Evolutionary conservation across 768 basidiomycete species (phyloP), one percentile per base, ranked within the genome.

Genomic region (Gelatoporia subvermispora): DNA sequence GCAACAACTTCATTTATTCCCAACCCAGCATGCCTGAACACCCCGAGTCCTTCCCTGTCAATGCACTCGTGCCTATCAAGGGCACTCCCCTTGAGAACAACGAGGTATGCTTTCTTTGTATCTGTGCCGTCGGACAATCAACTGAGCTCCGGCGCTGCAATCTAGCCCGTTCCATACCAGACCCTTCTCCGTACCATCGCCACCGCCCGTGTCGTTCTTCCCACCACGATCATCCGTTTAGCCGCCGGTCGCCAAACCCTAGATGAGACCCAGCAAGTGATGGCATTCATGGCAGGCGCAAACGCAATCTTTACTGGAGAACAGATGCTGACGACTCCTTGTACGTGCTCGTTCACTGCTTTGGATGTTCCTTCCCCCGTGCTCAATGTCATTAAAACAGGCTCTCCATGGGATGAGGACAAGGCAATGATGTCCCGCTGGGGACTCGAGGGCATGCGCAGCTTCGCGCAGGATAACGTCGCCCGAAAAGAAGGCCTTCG

Each of bases 221-320:
- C 95, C 1, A 76, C 72, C 50, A 93, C 95, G 10, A 97, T 98
- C 60, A 96, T 98, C 50, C 82, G 95, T 48, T 82, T 98, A 21
- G 93, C 95, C 7, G 95, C 95, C 17, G 95, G 95, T 47, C 75
- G 95, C 60, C 92, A 92, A 65, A 88, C 82, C 2, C 79, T 96
- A 57, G 75, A 75, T 50, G 95, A 98, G 71, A 76, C 88, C 8
- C 89, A 97, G 67, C 95, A 98, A 64, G 93, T 87, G 7, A 93
- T 98, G 87, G 93, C 92, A 62, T 98, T 98, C 71, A 88, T 98
- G 88, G 93, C 95, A 1, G 95, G 95, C 20, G 95, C 94, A 18
- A 98, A 98, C 62, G 95, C 95, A 18, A 85, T 98, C 52, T 98
- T 98, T 66, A 98, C 95, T n/a, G 95, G 94, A 37, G 95, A 97